Conservation (phyloP, 495 filamentous ascomycete species). For the Aeminium ludgeri region DNA sequence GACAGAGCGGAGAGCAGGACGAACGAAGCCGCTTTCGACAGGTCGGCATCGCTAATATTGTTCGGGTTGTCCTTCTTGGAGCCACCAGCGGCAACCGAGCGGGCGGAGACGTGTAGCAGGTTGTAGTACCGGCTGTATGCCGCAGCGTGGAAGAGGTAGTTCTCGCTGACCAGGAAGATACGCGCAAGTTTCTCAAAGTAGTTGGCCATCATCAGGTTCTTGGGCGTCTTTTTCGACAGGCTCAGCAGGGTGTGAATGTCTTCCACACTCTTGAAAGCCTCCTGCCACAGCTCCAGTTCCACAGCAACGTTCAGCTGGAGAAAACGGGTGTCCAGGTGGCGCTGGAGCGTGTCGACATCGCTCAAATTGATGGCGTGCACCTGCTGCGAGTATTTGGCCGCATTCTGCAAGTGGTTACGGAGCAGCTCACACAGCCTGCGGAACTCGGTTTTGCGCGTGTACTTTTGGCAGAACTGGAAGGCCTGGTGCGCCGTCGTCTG, state of each 20-base stretch:
- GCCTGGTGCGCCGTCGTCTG: constrained; percentile 95
- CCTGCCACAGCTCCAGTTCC: constrained; percentile 95
- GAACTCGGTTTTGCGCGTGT: constrained; percentile 97
- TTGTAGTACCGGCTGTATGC: constrained; percentile 96
- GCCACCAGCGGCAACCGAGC: constrained; percentile 62
- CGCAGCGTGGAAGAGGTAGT: constrained; percentile 97
- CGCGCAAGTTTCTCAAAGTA: constrained; percentile 98
- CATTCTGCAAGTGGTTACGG: constrained; percentile 96
- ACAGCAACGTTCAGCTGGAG: constrained; percentile 97
- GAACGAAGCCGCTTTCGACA: constrained; percentile 78
- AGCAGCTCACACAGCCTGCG: constrained; percentile 93
- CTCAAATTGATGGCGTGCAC: constrained; percentile 99
- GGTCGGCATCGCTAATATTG: constrained; percentile 61
- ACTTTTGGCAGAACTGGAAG: constrained; percentile 96
- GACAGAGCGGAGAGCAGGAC: constrained; percentile 90
- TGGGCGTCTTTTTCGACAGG: constrained; percentile 96
- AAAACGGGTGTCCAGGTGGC: constrained; percentile 93
- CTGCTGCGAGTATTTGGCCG: constrained; percentile 94
- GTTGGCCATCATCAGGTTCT: constrained; percentile 99
- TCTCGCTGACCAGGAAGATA: constrained; percentile 97
- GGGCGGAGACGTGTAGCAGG: constrained; percentile 79
- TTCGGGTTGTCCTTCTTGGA: constrained; percentile 88
- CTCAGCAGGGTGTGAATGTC: constrained; percentile 97
- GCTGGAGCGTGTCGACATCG: constrained; percentile 90
- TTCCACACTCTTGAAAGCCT: constrained; percentile 96